phyloP scores from a whole-genome alignment of 192 early-diverging fungal species.

The Pilaira anomala region DNA sequence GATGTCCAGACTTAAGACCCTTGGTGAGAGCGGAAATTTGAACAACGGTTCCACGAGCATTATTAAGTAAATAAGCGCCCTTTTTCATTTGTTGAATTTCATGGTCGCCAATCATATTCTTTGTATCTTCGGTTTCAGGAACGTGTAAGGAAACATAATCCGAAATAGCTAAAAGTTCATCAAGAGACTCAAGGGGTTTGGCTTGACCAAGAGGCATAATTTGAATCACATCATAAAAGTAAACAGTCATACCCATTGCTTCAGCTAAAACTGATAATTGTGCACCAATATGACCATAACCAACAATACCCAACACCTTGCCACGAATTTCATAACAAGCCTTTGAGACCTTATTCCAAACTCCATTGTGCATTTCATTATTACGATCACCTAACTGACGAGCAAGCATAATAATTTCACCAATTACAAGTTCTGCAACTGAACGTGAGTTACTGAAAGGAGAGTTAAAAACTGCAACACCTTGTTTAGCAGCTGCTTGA shows the following conservation, averaged over 20 bases:
- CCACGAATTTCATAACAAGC: conserved; percentile 93
- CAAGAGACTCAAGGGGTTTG: conserved; percentile 52
- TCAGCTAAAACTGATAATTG: conserved; percentile 97
- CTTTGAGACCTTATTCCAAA: conserved; percentile 90
- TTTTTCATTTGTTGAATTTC: conserved; percentile 86
- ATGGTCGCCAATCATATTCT: conserved; percentile 92
- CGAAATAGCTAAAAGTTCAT: conserved; percentile 74
- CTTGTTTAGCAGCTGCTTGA: conserved; percentile 79
- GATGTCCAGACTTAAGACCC: conserved; percentile 78
- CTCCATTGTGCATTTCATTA: conserved; percentile 87
- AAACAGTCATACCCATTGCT: conserved; percentile 90
- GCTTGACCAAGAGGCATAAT: conserved; percentile 92
- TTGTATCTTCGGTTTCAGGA: conserved; percentile 95
- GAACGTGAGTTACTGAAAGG: conserved; percentile 95
- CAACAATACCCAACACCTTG: conserved; percentile 94
- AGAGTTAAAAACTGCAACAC: conserved; percentile 96
- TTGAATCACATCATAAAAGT: conserved; percentile 92
- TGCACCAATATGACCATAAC: conserved; percentile 98
- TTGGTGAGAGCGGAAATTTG: conserved; percentile 87
- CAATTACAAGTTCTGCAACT: conserved; percentile 95
- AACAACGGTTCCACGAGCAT: conserved; percentile 94
- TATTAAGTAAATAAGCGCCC: conserved; percentile 91
- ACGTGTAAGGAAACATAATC: conserved; percentile 97
- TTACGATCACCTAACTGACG: conserved; percentile 93
- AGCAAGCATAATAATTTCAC: conserved; percentile 88